Conservation (phyloP, 768 basidiomycete species). For the Lactifluus pinguis region DNA sequence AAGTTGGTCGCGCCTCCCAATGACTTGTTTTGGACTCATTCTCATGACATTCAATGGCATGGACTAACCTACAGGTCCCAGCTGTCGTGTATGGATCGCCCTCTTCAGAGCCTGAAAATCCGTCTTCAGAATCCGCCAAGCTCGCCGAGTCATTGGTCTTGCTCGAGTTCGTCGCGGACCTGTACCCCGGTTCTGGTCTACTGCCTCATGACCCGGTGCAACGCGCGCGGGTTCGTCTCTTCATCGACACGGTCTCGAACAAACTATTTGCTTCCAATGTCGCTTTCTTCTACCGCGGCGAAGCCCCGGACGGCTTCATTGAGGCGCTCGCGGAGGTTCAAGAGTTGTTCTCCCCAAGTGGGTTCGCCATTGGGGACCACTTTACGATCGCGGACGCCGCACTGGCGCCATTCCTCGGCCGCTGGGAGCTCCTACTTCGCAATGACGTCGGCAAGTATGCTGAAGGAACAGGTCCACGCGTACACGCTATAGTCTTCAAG, state of each 20-base stretch:
- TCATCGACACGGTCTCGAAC: constrained; percentile 42
- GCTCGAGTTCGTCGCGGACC: constrained; percentile 52
- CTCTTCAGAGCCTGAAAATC: constrained; percentile 38
- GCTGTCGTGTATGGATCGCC: constrained; percentile 55
- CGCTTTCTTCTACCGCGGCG: constrained; percentile 27
- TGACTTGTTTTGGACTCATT: background rate
- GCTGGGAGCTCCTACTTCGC: constrained; percentile 33
- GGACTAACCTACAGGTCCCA: constrained; percentile 34
- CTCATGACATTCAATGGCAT: background rate
- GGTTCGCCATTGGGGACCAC: constrained; percentile 32
- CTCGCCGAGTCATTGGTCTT: constrained; percentile 52
- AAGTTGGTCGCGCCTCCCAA: constrained; percentile 31
- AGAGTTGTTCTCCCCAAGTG: constrained; percentile 35
- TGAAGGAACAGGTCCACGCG: constrained; percentile 32
- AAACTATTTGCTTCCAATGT: constrained; percentile 32
- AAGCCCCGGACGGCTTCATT: constrained; percentile 33
- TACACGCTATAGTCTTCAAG: constrained; percentile 33
- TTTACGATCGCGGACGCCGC: constrained; percentile 55
- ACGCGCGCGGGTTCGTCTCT: constrained; percentile 49
- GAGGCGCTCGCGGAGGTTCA: constrained; percentile 39
- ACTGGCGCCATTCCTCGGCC: constrained; percentile 46
- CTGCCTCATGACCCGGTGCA: constrained; percentile 44
- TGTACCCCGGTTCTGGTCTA: constrained; percentile 36
- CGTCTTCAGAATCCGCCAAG: constrained; percentile 47
- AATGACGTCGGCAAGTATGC: constrained; percentile 42